Evolutionary conservation across 495 filamentous ascomycete genomes (phyloP).

Genomic region (Podospora pseudoanserina): DNA sequence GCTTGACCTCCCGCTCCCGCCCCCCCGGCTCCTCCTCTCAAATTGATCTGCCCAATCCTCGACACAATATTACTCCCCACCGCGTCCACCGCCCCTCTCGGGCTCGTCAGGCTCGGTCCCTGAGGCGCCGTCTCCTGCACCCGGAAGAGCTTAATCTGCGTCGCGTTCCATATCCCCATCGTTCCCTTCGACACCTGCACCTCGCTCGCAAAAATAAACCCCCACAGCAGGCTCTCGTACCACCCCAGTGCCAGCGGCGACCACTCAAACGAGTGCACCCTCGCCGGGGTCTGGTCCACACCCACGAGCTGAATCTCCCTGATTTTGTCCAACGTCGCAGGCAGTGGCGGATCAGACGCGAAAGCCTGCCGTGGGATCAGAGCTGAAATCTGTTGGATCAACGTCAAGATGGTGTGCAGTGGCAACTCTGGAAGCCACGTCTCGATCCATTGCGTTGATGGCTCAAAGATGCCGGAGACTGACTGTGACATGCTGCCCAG

Average conservation of each 20-base stretch:
- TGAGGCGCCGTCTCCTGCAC: conserved; percentile 80
- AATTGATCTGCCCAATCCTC: conserved; percentile 74
- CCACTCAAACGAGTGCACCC: conserved; percentile 93
- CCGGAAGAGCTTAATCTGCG: conserved; percentile 78
- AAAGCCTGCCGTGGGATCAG: conserved; percentile 43
- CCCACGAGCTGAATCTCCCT: conserved; percentile 46
- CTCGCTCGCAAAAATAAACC: conserved; percentile 89
- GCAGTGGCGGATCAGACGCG: conserved; percentile 32
- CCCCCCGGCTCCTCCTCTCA: conserved; percentile 32
- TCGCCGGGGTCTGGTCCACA: conserved; percentile 71
- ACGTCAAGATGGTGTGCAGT: conserved; percentile 80
- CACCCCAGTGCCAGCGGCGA: conserved; percentile 86
- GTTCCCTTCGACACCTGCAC: conserved; percentile 84
- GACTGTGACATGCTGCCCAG: conserved; percentile 58
- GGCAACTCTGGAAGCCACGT: conserved; percentile 90
- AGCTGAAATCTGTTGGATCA: conserved; percentile 62
- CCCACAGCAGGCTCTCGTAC: conserved; percentile 94
- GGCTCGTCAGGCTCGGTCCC: conserved; percentile 76
- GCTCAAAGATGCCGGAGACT: conserved; percentile 62
- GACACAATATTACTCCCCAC: conserved; percentile 89
- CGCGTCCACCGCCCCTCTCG: conserved; percentile 90
- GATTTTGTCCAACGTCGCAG: conserved; percentile 38
- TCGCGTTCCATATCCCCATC: conserved; percentile 95
- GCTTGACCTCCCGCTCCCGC: background rate
- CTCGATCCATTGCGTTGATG: conserved; percentile 80